These are phyloP conservation scores for Xerocomellus chrysenteron DNA, from an alignment of 768 basidiomycete species.

Conservation along the genomic window DNA sequence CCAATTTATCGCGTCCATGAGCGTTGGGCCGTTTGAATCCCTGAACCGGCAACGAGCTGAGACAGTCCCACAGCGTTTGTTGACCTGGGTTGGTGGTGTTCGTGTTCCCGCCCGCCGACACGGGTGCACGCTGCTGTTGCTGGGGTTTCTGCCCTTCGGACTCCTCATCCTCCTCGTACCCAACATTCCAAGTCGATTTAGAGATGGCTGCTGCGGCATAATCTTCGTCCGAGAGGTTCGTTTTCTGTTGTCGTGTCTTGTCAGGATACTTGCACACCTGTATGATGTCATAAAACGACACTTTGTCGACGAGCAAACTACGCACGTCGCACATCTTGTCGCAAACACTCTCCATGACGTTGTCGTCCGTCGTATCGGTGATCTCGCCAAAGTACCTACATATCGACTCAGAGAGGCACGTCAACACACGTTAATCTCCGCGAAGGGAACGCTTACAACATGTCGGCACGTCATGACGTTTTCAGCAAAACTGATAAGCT, in stretches of 20 bases:
- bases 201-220: slow-evolving; percentile 27
- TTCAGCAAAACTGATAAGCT: slow-evolving; percentile 60
- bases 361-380: slow-evolving; percentile 49
- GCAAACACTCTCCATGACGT: slow-evolving; percentile 53
- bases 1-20: slow-evolving; percentile 6
- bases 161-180: slow-evolving; percentile 31
- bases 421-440: neutral
- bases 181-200: slow-evolving; percentile 15
- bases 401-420: slow-evolving; percentile 47
- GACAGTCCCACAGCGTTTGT: slow-evolving; percentile 23
- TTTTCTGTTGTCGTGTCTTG: slow-evolving; percentile 51
- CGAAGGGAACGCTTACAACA: slow-evolving; percentile 46
- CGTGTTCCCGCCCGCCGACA: neutral
- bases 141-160: slow-evolving; percentile 1
- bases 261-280: slow-evolving; percentile 81
- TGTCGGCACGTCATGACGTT: slow-evolving; percentile 62
- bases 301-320: neutral
- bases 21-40: slow-evolving; percentile 28
- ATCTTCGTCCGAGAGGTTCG: slow-evolving; percentile 47
- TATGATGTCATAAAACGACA: neutral
- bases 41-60: slow-evolving; percentile 11
- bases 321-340: slow-evolving; percentile 77
- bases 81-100: slow-evolving; percentile 9
- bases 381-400: slow-evolving; percentile 81
- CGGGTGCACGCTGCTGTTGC: slow-evolving; percentile 1